Evolutionary conservation across 2,329 filamentous ascomycete genomes (phyloP).

Genomic region (Beauveria rudraprayagi): DNA sequence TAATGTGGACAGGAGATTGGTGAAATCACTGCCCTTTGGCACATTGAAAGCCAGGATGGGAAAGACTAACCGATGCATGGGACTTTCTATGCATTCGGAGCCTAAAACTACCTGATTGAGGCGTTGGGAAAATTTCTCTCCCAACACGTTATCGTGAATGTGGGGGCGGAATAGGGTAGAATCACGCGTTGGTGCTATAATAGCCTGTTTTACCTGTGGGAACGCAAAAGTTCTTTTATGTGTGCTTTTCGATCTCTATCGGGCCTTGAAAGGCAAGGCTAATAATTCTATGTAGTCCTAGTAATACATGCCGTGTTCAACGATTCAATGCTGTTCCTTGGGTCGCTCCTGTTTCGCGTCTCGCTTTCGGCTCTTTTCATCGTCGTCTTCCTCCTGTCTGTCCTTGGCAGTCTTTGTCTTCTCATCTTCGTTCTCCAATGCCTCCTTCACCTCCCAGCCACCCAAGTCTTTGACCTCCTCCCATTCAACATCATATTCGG

Average conservation of each 20-base stretch:
- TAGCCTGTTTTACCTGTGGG: no score
- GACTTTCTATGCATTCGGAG: background rate
- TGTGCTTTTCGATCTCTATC: background rate
- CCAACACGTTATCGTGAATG: background rate
- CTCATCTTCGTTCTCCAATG: conserved; percentile 44
- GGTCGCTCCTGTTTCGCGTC: conserved; percentile 19
- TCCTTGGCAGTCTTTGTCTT: conserved; percentile 27
- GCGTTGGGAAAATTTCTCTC: background rate
- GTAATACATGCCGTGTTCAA: background rate
- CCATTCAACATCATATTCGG: conserved; percentile 88
- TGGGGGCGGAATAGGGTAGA: background rate
- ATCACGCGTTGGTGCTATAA: background rate
- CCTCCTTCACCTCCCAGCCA: conserved; percentile 54
- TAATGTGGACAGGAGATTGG: background rate
- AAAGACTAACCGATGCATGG: background rate
- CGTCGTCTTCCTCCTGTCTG: conserved; percentile 30
- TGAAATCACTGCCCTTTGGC: background rate
- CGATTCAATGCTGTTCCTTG: conserved; percentile 6
- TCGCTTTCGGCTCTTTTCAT: conserved; percentile 26
- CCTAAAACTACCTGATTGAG: background rate
- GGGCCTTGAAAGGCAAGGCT: background rate
- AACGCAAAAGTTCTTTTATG: background rate
- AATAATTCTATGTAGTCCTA: conserved; percentile 2
- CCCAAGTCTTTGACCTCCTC: conserved; percentile 68
- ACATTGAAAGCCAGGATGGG: background rate